A percentile compares a stretch with the other conserved stretches of the same genome.
These are phyloP conservation scores for Chalciporus piperatus DNA, from an alignment of 768 basidiomycete genomes.

Conservation along the genomic window DNA sequence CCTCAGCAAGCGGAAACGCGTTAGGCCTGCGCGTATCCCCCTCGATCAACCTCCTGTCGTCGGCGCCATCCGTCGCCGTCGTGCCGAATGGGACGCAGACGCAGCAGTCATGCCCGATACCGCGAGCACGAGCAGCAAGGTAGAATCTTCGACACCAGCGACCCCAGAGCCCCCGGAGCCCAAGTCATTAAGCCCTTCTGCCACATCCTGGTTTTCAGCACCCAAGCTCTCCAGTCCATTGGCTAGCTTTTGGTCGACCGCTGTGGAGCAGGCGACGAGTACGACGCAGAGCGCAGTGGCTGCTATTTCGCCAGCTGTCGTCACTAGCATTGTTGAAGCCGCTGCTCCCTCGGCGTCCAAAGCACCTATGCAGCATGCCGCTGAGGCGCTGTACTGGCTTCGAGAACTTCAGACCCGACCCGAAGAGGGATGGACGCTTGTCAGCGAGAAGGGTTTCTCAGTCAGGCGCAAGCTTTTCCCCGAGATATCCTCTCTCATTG, in stretches of 20 bases:
- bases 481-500: constrained; percentile 75
- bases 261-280: constrained; percentile 68
- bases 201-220: constrained; percentile 49
- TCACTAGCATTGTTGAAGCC: constrained; percentile 35
- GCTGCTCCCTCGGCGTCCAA: constrained; percentile 52
- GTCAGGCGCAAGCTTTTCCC: constrained; percentile 74
- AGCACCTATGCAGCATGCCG: constrained; percentile 73
- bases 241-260: constrained; percentile 67
- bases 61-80: constrained; percentile 62
- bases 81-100: constrained; percentile 70
- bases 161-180: constrained; percentile 23
- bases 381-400: constrained; percentile 80
- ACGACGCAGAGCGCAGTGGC: constrained; percentile 79
- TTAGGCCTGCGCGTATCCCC: constrained; percentile 83
- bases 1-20: constrained; percentile 78
- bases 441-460: constrained; percentile 73
- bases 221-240: constrained; percentile 71
- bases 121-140: constrained; percentile 12
- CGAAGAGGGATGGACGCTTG: constrained; percentile 68
- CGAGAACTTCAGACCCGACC: constrained; percentile 64
- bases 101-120: constrained; percentile 25
- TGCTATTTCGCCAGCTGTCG: constrained; percentile 59
- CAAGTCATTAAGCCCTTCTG: constrained; percentile 8
- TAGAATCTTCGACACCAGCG: constrained; percentile 17
- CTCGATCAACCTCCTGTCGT: constrained; percentile 91